A percentile compares a stretch with the other conserved stretches of the same genome.
Evolutionary conservation across 495 filamentous ascomycete genomes (phyloP).

Genomic region (Penicilliopsis zonata): DNA sequence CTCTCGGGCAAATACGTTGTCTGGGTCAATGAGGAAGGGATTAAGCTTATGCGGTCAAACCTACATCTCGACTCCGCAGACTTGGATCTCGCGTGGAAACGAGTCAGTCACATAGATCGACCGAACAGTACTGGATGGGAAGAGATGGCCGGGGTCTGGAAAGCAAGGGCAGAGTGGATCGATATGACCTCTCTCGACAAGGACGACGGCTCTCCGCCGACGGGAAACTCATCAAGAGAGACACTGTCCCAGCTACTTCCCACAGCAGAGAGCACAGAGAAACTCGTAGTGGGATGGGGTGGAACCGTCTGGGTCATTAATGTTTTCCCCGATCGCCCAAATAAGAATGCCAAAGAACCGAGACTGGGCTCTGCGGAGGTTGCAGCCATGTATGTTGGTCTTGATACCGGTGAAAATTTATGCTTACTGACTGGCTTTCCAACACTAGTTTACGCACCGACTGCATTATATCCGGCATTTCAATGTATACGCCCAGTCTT

Average conservation of each 20-base stretch:
- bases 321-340: conserved; percentile 66
- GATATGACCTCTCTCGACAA: conserved; percentile 63
- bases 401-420: neutral
- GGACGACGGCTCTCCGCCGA: conserved; percentile 39
- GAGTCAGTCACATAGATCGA: conserved; percentile 83
- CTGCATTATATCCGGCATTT: conserved; percentile 93
- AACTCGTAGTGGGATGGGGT: conserved; percentile 88
- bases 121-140: conserved; percentile 75
- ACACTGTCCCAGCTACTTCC: conserved; percentile 7
- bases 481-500: conserved; percentile 86
- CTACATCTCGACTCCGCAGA: conserved; percentile 67
- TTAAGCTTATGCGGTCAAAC: conserved; percentile 93
- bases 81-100: conserved; percentile 79
- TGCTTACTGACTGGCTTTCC: conserved; percentile 6
- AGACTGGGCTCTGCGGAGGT: conserved; percentile 76
- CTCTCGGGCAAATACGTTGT: conserved; percentile 79
- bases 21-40: conserved; percentile 92
- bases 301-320: conserved; percentile 92
- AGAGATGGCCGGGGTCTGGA: conserved; percentile 92
- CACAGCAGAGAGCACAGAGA: conserved; percentile 45
- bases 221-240: conserved; percentile 17
- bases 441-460: conserved; percentile 92
- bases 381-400: conserved; percentile 63
- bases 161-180: conserved; percentile 82
- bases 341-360: conserved; percentile 57